phyloP scores from a whole-genome alignment of 2,329 filamentous ascomycete species.

The Zelopaecilomyces penicillatus region DNA sequence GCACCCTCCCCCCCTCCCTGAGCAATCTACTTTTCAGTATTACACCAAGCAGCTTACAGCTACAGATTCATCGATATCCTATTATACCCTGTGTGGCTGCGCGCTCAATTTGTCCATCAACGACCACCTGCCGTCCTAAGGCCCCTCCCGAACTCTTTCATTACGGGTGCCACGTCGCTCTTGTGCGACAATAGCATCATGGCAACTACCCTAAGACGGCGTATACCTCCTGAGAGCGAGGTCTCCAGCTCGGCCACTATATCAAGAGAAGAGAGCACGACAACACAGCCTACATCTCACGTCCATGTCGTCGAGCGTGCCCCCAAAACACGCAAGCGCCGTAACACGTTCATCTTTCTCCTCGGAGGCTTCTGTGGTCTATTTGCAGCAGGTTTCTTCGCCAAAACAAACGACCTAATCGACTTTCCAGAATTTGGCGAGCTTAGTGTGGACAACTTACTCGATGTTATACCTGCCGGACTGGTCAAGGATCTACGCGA shows the following conservation, averaged over 20 bases:
- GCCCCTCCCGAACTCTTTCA: background rate
- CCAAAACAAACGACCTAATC: conserved; percentile 80
- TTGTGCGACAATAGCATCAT: conserved; percentile 13
- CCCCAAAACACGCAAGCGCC: conserved; percentile 57
- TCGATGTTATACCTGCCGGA: conserved; percentile 81
- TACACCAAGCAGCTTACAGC: no score
- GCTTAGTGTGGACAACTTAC: conserved; percentile 72
- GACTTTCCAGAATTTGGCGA: conserved; percentile 64
- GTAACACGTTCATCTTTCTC: conserved; percentile 73
- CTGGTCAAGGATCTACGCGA: conserved; percentile 81
- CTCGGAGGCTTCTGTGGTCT: conserved; percentile 87
- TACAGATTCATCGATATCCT: background rate
- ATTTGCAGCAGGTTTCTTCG: conserved; percentile 82
- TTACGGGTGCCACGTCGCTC: conserved; percentile 11
- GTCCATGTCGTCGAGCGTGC: conserved; percentile 36
- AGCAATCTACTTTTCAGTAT: no score
- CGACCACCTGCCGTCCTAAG: background rate
- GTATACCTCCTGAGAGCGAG: conserved; percentile 17
- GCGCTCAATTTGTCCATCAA: background rate
- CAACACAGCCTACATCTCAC: conserved; percentile 20
- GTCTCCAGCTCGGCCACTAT: conserved; percentile 13
- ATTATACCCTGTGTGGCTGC: background rate
- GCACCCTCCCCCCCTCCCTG: no score
- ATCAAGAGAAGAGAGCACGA: conserved; percentile 19
- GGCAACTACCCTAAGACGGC: conserved; percentile 27